Conservation (phyloP, 306 rosid genomes). For the cucumber (Cucumis sativus) region Cucumber_9930_V3 NC_026659.2:3450001-3450500, state of each 20-base stretch:
- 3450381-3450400: constrained; percentile 14
- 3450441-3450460: constrained; percentile 13
- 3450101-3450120: neutral
- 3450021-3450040: neutral
- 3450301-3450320: neutral
- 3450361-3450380: neutral
- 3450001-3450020: neutral
- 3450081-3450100: neutral
- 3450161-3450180: neutral
- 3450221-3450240: neutral
- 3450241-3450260: neutral
- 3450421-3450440: constrained; percentile 19
- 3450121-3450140: neutral
- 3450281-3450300: neutral
- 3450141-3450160: neutral
- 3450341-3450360: neutral
- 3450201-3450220: too few relatives aligned
- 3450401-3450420: constrained; percentile 18
- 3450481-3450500: constrained; percentile 51
- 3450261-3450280: neutral
- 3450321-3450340: neutral
- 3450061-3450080: neutral
- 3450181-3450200: neutral
- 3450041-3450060: neutral
- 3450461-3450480: constrained; percentile 10